Evolutionary conservation across 2,329 filamentous ascomycete genomes (phyloP).

Genomic region (Penicillium sp.): DNA sequence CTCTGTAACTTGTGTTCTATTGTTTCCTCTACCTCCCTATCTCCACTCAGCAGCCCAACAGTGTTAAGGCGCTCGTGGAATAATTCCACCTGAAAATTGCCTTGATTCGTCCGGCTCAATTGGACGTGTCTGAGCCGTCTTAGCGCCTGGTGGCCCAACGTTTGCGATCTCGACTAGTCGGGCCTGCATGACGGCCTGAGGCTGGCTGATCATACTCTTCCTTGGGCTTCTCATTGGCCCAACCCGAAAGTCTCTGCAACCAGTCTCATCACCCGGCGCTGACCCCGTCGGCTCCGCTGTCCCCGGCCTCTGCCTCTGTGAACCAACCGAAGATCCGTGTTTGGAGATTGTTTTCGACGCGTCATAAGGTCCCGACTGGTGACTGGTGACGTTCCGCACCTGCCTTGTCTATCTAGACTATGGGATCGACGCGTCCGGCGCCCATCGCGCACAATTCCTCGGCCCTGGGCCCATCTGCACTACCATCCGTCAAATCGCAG

Average conservation of each 20-base stretch:
- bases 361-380: conserved; percentile 25
- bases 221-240: conserved; percentile 15
- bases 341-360: conserved; percentile 23
- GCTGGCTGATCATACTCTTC: conserved; percentile 11
- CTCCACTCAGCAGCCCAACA: neutral
- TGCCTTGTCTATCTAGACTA: conserved; percentile 21
- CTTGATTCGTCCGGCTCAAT: conserved; percentile 19
- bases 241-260: conserved; percentile 16
- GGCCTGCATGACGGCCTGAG: conserved; percentile 25
- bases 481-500: conserved; percentile 30
- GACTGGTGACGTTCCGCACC: conserved; percentile 14
- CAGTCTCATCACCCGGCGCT: conserved; percentile 10
- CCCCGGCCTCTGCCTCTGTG: conserved; percentile 6
- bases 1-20: neutral
- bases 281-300: conserved; percentile 15
- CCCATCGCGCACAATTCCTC: conserved; percentile 59
- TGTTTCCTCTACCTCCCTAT: neutral
- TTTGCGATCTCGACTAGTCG: conserved; percentile 16
- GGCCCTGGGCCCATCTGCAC: conserved; percentile 50
- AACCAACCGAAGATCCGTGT: conserved; percentile 10
- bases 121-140: conserved; percentile 17
- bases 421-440: conserved; percentile 45
- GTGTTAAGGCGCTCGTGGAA: conserved; percentile 6
- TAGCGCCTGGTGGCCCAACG: conserved; percentile 31
- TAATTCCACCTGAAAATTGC: conserved; percentile 5